Evolutionary conservation across 768 basidiomycete species (phyloP).

Genomic region (Agrocybe praecox): DNA sequence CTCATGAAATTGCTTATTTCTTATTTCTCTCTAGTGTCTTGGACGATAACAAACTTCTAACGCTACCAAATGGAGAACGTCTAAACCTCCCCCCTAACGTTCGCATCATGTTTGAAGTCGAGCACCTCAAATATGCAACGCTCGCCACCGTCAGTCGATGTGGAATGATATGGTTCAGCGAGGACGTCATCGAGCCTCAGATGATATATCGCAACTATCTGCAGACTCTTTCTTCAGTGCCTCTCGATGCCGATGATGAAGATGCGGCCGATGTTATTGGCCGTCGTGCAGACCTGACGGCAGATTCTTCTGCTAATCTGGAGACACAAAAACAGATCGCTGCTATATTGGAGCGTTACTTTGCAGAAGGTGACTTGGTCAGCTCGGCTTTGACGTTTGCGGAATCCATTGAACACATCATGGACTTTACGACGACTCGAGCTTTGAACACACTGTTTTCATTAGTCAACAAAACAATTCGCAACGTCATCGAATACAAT

Average conservation of each 20-base stretch:
- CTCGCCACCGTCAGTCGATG: constrained; percentile 99
- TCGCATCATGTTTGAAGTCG: constrained; percentile 99
- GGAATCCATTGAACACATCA: constrained; percentile 91
- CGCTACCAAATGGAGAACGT: constrained; percentile 96
- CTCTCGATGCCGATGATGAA: constrained; percentile 91
- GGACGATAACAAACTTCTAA: constrained; percentile 97
- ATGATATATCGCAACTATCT: constrained; percentile 96
- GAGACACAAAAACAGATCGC: constrained; percentile 77
- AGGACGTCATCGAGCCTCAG: constrained; percentile 86
- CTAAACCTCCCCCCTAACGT: constrained; percentile 96
- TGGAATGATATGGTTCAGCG: constrained; percentile 99
- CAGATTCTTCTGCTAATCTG: constrained; percentile 67
- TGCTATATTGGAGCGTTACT: constrained; percentile 77
- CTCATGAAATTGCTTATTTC: not conserved
- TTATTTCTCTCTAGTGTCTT: constrained; percentile 67
- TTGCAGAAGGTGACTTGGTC: constrained; percentile 82
- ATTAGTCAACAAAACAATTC: constrained; percentile 92
- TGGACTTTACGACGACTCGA: constrained; percentile 94
- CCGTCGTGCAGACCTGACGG: constrained; percentile 54
- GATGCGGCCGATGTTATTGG: constrained; percentile 62
- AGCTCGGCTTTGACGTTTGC: constrained; percentile 78
- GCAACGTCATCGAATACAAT: constrained; percentile 94
- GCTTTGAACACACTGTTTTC: constrained; percentile 97
- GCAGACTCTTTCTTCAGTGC: constrained; percentile 66
- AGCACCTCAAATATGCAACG: constrained; percentile 95